These are phyloP conservation scores for Plasmodium gonderi DNA, from an alignment of 169 alveolate species.

Conservation along the genomic window DNA sequence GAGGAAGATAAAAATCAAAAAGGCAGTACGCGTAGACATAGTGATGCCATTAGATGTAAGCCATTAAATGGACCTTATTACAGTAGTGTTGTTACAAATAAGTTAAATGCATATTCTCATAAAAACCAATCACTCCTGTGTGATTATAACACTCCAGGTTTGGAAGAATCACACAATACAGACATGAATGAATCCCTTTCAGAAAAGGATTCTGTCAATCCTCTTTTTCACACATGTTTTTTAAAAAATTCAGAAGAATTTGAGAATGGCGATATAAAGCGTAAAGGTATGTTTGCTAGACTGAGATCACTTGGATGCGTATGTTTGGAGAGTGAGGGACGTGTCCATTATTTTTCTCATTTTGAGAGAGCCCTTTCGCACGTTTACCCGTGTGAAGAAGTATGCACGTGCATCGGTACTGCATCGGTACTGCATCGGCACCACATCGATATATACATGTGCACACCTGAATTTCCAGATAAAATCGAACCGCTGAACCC, in stretches of 20 bases:
- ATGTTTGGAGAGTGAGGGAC: not conserved
- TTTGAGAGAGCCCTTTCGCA: no score
- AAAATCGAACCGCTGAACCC: slow-evolving; percentile 19
- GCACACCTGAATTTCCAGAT: not conserved
- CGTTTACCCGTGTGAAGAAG: not conserved
- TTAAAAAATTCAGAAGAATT: slow-evolving; percentile 47
- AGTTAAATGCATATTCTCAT: not conserved
- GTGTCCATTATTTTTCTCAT: not conserved
- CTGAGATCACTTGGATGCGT: not conserved
- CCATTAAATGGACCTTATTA: not conserved
- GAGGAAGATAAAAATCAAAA: not conserved
- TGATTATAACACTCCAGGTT: not conserved
- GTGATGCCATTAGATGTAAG: slow-evolving; percentile 17
- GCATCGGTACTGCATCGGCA: not conserved
- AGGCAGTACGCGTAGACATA: slow-evolving; percentile 33
- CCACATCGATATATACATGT: no score
- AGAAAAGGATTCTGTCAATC: slow-evolving; percentile 10
- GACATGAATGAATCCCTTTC: not conserved
- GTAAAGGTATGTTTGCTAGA: not conserved
- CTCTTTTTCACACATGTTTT: slow-evolving; percentile 21
- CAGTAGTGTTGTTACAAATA: slow-evolving; percentile 2
- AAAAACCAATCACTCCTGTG: not conserved
- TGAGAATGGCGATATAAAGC: slow-evolving; percentile 36
- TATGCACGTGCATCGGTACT: not conserved
- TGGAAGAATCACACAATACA: not conserved